A percentile compares a stretch with the other conserved stretches of the same genome.
phyloP scores from a whole-genome alignment of 257 asterid species.

The Perilla frutescens region DNA sequence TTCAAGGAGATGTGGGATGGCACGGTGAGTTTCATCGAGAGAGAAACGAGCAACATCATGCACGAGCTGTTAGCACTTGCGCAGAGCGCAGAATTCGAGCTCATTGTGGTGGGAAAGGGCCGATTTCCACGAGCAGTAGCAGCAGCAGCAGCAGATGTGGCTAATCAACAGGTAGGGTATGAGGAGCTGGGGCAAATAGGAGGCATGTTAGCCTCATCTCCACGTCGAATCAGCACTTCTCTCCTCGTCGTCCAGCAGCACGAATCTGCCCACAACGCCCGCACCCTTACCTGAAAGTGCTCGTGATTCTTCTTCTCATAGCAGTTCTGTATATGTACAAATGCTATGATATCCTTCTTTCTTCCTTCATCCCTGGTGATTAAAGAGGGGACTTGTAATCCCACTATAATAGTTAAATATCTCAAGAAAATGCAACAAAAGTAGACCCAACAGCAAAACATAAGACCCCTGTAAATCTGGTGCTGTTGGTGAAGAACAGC shows the following conservation, averaged over 20 bases:
- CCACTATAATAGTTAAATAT: too few relatives aligned
- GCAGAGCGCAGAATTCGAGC: too few relatives aligned
- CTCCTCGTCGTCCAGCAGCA: not conserved
- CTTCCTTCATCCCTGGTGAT: too few relatives aligned
- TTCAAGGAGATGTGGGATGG: too few relatives aligned
- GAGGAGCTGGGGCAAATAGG: conserved; percentile 25
- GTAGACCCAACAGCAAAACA: too few relatives aligned
- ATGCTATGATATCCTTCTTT: too few relatives aligned
- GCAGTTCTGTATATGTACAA: too few relatives aligned
- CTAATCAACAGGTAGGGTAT: conserved; percentile 5
- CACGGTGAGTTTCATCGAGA: not conserved
- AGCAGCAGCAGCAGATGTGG: not conserved
- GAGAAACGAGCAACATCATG: not conserved
- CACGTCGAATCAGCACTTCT: not conserved
- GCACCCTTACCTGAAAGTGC: not conserved
- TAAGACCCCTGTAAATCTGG: too few relatives aligned
- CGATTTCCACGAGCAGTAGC: not conserved
- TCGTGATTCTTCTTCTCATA: not conserved
- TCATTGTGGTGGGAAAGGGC: too few relatives aligned
- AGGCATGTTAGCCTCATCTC: conserved; percentile 24
- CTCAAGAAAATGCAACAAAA: too few relatives aligned
- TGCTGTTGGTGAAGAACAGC: too few relatives aligned
- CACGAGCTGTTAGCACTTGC: not conserved
- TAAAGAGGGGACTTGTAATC: too few relatives aligned
- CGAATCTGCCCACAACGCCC: not conserved